phyloP scores from a whole-genome alignment of 75 land plant species.

The Azolla pinnata region DNA sequence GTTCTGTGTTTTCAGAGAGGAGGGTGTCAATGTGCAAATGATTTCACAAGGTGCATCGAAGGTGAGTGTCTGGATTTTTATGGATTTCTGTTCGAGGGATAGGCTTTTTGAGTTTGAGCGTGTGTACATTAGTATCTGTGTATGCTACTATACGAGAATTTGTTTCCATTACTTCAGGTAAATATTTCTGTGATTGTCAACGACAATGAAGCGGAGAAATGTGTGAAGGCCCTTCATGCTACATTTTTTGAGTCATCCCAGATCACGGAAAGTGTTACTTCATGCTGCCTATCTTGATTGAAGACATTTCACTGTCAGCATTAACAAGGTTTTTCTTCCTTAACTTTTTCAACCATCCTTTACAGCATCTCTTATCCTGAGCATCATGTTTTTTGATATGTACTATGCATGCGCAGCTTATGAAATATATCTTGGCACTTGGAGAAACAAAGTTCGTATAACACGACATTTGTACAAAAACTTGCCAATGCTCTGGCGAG shows the following conservation, averaged over 20 bases:
- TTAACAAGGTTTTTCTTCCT: too few relatives aligned
- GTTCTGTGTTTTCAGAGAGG: constrained; percentile 53
- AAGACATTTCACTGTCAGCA: too few relatives aligned
- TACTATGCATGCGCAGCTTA: too few relatives aligned
- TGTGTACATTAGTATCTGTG: background rate
- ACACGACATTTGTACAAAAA: too few relatives aligned
- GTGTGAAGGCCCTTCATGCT: constrained; percentile 64
- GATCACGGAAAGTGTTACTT: too few relatives aligned
- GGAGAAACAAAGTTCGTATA: too few relatives aligned
- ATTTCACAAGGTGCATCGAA: constrained; percentile 99
- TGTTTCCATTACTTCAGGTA: constrained; percentile 39
- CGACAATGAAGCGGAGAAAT: constrained; percentile 71
- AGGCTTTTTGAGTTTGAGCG: background rate
- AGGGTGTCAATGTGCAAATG: constrained; percentile 90
- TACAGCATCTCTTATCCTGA: too few relatives aligned
- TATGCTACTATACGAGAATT: background rate
- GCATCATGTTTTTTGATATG: too few relatives aligned
- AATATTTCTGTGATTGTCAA: constrained; percentile 89
- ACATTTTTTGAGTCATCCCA: constrained; percentile 78
- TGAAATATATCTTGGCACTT: too few relatives aligned
- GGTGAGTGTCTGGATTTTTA: constrained; percentile 20
- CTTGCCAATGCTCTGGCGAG: too few relatives aligned
- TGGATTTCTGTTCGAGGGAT: background rate
- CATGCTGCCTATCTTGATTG: too few relatives aligned
- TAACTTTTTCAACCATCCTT: too few relatives aligned